Conservation (phyloP, 75 land plant genomes). For the Azolla pinnata region DNA sequence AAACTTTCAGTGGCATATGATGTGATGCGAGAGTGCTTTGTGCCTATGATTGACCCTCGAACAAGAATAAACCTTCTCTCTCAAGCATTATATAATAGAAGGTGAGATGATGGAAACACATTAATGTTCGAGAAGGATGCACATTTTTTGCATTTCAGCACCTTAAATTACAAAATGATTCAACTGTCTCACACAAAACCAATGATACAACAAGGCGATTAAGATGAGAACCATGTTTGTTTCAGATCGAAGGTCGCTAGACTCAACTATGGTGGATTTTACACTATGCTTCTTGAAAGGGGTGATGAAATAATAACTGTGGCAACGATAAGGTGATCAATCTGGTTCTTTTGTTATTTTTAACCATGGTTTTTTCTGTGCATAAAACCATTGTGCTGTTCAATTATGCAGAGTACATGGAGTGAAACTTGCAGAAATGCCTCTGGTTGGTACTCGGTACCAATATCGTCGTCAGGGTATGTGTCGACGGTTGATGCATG, state of each 20-base stretch:
- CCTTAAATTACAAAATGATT: too few species aligned
- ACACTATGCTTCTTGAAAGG: slow-evolving; percentile 63
- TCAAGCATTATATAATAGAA: slow-evolving; percentile 71
- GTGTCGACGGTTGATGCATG: slow-evolving; percentile 75
- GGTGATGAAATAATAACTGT: slow-evolving; percentile 65
- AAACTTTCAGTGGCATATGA: slow-evolving; percentile 76
- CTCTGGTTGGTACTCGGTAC: slow-evolving; percentile 69
- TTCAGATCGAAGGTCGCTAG: slow-evolving; percentile 61
- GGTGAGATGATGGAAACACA: slow-evolving; percentile 49
- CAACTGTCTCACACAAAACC: not conserved
- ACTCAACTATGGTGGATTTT: slow-evolving; percentile 70
- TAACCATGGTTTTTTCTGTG: not conserved
- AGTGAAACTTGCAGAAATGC: slow-evolving; percentile 70
- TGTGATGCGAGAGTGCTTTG: slow-evolving; percentile 96
- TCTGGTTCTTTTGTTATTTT: not conserved
- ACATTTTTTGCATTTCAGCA: too few species aligned
- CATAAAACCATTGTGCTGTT: not conserved
- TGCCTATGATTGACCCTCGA: slow-evolving; percentile 69
- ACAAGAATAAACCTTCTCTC: slow-evolving; percentile 67
- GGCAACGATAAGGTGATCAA: slow-evolving; percentile 65
- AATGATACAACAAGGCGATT: not conserved
- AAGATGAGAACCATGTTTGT: not conserved
- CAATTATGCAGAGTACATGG: slow-evolving; percentile 48
- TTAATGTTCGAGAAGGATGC: too few species aligned
- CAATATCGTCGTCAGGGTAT: slow-evolving; percentile 81